These are phyloP conservation scores for Torulaspora indica DNA, from an alignment of 805 yeast genomes.

Conservation along the genomic window DNA sequence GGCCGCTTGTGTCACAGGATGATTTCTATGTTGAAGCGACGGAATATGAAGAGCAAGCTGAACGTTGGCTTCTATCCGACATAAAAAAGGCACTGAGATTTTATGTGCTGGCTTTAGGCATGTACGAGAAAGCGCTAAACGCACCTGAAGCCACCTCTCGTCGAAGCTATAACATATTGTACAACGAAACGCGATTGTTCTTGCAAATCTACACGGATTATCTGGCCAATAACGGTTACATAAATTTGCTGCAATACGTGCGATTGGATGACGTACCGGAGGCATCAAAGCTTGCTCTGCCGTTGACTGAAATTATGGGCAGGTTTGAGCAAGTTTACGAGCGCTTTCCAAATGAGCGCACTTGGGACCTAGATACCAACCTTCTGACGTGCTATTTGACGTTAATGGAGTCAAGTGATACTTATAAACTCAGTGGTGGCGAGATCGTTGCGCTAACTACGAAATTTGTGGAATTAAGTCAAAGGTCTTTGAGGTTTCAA, in stretches of 20 bases:
- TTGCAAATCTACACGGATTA: constrained; percentile 32
- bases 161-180: constrained; percentile 36
- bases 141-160: constrained; percentile 23
- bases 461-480: constrained; percentile 18
- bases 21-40: constrained; percentile 35
- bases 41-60: constrained; percentile 35
- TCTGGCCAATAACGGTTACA: constrained; percentile 29
- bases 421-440: constrained; percentile 12
- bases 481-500: constrained; percentile 17
- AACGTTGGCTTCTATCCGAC: constrained; percentile 35
- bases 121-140: constrained; percentile 36
- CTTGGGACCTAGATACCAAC: constrained; percentile 36
- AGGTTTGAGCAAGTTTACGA: constrained; percentile 22
- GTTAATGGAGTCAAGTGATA: constrained; percentile 22
- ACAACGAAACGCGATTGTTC: constrained; percentile 32
- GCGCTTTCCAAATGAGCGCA: constrained; percentile 14
- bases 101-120: constrained; percentile 26
- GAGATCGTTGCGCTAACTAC: constrained; percentile 17
- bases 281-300: constrained; percentile 12
- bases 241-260: constrained; percentile 30
- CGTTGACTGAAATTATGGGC: constrained; percentile 20
- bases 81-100: constrained; percentile 29
- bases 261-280: constrained; percentile 26
- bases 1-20: constrained; percentile 22
- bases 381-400: constrained; percentile 27